Evolutionary conservation across 148 eudicot species (phyloP), one percentile per base, ranked within the genome.

Genomic region (Mesembryanthemum crystallinum): DNA sequence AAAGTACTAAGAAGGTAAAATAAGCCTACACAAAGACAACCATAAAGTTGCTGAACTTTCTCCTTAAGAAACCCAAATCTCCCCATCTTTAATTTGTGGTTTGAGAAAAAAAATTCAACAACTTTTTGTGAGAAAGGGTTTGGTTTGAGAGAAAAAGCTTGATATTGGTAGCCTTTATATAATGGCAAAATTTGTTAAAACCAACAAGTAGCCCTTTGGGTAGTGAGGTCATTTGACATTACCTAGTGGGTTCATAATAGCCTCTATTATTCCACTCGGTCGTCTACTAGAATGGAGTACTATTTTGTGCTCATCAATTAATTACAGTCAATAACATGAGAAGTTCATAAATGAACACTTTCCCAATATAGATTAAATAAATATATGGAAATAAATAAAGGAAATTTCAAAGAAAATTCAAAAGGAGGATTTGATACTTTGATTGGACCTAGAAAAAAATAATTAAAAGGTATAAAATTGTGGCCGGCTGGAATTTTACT

Each of bases 1-100:
- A 62, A 24, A 6, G 37, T 43, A 67, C 33, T 67, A n/a, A 73
- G 4, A 1, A 79, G 74, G 8, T 68, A 74, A 7, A 67, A 8
- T 15, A 74, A 0, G 60, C 28, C 43, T 74, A 59, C 21, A 47
- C 25, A 14, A n/a, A 68, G 23, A 24, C 5, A 67, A 7, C 51
- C 27, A 62, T 13, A 61, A 60, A 79, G 54, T 49, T 54, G 69
- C 42, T n/a, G n/a, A n/a, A n/a, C 14, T 32, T 30, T 29, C 43
- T 32, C 13, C 7, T 9, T 25, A 61, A 32, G 39, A 35, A 35
- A 35, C n/a, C n/a, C n/a, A n/a, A n/a, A n/a, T n/a, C n/a, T n/a
- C n/a, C n/a, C n/a, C n/a, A n/a, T n/a, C n/a, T n/a, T n/a, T n/a
- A n/a, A n/a, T n/a, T n/a, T n/a, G n/a, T n/a, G n/a, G n/a, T n/a